Base-by-base conservation (phyloP, 306 rosid species). In the Argentina anserina region DNA sequence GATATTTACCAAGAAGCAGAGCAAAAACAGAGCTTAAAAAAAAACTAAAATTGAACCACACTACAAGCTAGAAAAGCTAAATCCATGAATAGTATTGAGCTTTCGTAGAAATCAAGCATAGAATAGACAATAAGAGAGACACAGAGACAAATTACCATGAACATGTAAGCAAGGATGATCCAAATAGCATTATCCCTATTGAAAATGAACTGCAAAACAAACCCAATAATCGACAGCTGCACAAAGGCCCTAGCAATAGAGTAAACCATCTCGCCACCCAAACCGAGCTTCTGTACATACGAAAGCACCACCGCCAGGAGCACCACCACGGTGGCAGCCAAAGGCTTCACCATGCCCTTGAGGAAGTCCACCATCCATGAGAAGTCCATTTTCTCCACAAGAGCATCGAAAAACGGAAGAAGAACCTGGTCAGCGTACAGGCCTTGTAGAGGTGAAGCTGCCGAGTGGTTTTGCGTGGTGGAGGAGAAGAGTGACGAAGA, bases 161-260 rank as follows among this genome's bases (percentile, higher is more conserved):
- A 94, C 70, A 94, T 90, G 72, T 91, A 94, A 9, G 96, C 99
- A 3, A 94, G 83, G 42, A 91, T 33, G 85, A 94, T 94, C 99
- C 99, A 91, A 55, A 76, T 69, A 0, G 53, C 70, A 77, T 88
- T 89, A 0, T 89, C 74, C 29, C 82, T 87, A 62, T 59, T 85
- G 87, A 94, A 94, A 36, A 94, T 94, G 90, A 91, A 94, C 84
- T 91, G 88, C 61, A 94, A 73, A 17, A 94, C 97, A 42, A 91
- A 94, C 20, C 99, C 99, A 76, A 94, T 94, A 26, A 91, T 65
- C 31, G 99, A 89, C 40, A 94, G 95, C 76, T 94, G 99, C 67
- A 91, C 0, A 82, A 94, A 94, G 0, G 99, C 92, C 69, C 99
- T 89, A 18, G 69, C 17, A 42, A 94, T 78, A 1, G 99, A 82